Percentiles rank a stretch among this genome's conserved stretches.
These are phyloP conservation scores for Suillus lakei DNA, from an alignment of 768 basidiomycete species.

Conservation along the genomic window DNA sequence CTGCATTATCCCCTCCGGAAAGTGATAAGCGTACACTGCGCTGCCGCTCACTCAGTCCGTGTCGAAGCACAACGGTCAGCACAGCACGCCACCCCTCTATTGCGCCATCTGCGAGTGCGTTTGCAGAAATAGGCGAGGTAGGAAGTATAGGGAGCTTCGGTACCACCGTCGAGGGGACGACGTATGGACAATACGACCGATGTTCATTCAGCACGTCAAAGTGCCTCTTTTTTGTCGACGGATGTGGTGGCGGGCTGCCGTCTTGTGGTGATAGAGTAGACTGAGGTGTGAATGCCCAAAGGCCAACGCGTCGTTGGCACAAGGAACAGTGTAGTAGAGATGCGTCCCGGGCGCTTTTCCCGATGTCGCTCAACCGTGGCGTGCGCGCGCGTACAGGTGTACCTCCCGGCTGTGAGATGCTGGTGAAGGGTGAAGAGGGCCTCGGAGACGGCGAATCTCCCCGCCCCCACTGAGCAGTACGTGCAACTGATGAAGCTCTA, in stretches of 20 bases:
- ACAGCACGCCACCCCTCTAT: constrained; percentile 85
- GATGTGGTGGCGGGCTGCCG: constrained; percentile 20
- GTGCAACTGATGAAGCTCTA: constrained; percentile 37
- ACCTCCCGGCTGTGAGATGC: constrained; percentile 19
- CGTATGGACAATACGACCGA: constrained; percentile 85
- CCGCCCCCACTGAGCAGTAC: constrained; percentile 20
- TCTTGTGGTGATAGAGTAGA: constrained; percentile 11
- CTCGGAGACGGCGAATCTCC: constrained; percentile 15
- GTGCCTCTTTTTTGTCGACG: constrained; percentile 43
- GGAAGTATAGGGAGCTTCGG: constrained; percentile 52
- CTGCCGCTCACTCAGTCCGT: constrained; percentile 64
- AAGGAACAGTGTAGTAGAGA: constrained; percentile 66
- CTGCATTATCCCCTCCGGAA: constrained; percentile 33
- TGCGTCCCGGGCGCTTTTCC: constrained; percentile 42
- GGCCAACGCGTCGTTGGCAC: constrained; percentile 78
- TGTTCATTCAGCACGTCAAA: constrained; percentile 84
- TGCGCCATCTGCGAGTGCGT: constrained; percentile 19
- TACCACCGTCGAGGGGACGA: constrained; percentile 68
- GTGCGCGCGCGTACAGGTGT: constrained; percentile 20
- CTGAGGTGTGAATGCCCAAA: constrained; percentile 69
- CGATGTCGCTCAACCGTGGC: constrained; percentile 14
- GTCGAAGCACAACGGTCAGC: constrained; percentile 67
- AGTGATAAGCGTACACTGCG: constrained; percentile 41
- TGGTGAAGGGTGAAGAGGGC: constrained; percentile 25
- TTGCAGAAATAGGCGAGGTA: constrained; percentile 27